Evolutionary conservation across 2,329 filamentous ascomycete species (phyloP), one percentile per base, ranked within the genome.

Genomic region (Beauveria sp.): DNA sequence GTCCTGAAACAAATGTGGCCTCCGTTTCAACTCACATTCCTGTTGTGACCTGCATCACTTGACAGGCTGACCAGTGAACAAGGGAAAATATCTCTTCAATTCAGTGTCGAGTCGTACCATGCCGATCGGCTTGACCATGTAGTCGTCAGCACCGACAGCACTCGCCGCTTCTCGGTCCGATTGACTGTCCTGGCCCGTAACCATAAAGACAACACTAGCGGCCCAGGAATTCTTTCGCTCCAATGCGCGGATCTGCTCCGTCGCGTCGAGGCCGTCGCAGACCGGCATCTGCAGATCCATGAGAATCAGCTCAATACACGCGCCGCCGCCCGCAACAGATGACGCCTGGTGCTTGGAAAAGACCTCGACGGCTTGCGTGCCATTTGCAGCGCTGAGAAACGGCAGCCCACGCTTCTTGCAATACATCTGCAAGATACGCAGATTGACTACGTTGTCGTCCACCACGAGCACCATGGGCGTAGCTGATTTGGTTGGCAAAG

Each of bases 361-460:
- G 1, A 68, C 52, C 1, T 76, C 71, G 10, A 80, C 72, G 2
- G 79, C 79, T 67, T 80, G 73, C 20, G 72, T 68, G 2, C 79
- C 78, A 48, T 81, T 75, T 7, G 72, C 71, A 1, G 78, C 78
- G 1, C 73, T 74, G 18, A 72, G 67, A 28, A 78, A 79, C 18
- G 75, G 72, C 26, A 79, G 71, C 0, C 73, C 72, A 12, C 77
- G 71, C 48, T 76, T 75, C 60, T 76, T 74, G 55, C 79, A 76
- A 65, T 80, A 80, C 67, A 79, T 77, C 20, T 75, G 70, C 31
- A 81, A 65, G 28, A 81, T 79, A 22, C 78, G 77, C 0, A 80
- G 72, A 24, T 81, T 81, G 60, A 81, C 76, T 3, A 74, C 60
- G 51, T 81, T 81, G 63, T 80, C 79, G 63, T 81, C 79, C 0